Evolutionary conservation across 164 flowering plant species (phyloP), one percentile per base, ranked within the genome.

Genomic region (Vitis amurensis): DNA sequence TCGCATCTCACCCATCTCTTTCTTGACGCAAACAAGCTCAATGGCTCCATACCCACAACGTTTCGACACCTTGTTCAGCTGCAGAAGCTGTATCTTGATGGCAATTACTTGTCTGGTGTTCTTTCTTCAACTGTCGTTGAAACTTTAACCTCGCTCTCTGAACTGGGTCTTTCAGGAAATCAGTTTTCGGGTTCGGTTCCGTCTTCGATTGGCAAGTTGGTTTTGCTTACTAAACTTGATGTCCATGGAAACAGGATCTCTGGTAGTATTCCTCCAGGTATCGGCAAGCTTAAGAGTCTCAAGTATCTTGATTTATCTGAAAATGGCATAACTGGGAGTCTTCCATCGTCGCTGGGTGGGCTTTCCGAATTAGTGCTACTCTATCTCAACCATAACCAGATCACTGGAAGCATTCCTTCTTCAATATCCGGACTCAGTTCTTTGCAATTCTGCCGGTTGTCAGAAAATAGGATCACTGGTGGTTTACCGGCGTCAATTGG

Each of bases 401-500:
- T 91, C 13, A 73, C 74, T 2, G 91, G 94, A 61, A 71, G 69
- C 30, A 81, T 89, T 70, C 94, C 94, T 9, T 48, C 76, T 9
- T 75, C 89, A 2, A 67, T 89, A 2, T 69, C 77, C 3, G 71
- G 75, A 0, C 83, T 89, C 11, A 9, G 10, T 3, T 77, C 86
- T 6, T 74, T 88, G 16, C 63, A 55, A 49, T 83, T 76, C 64
- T 79, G 79, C 60, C 66, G 79, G 9, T 56, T 89, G 12, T 84
- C 89, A 0, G 87, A 84, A 27, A 91, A 91, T 76, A 77, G 51
- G 62, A 80, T 91, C 4, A 74, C 82, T 0, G 94, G 97, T 0
- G 23, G 11, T 10, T 58, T 89, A 9, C 91, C 94, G 1, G 19
- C 73, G 11, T 80, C 91, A 0, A 84, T 91, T 6, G 86, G 92